Evolutionary conservation across 352 stramenopile genomes (phyloP).

Genomic region (Phytopythium montanum): DNA sequence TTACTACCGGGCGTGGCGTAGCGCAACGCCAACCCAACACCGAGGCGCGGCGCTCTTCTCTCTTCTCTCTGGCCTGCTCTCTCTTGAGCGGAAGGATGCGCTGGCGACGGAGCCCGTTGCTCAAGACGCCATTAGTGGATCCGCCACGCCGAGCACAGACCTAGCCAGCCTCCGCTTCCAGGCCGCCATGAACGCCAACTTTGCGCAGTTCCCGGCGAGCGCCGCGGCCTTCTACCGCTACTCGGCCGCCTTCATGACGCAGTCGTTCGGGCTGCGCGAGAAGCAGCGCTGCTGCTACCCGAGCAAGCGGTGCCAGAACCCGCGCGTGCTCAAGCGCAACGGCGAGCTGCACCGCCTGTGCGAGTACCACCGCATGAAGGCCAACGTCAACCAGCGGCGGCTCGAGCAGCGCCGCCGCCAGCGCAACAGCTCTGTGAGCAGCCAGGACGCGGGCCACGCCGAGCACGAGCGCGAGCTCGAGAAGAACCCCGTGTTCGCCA

Average conservation of each 20-base stretch:
- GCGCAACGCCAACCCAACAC: background rate
- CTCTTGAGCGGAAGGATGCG: background rate
- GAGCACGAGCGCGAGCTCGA: background rate
- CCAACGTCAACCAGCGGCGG: conserved; percentile 41
- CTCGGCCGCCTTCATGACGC: conserved; percentile 7
- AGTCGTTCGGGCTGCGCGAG: conserved; percentile 8
- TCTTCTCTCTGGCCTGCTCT: background rate
- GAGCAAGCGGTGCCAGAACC: conserved; percentile 37
- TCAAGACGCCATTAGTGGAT: conserved; percentile 5
- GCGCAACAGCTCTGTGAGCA: conserved; percentile 10
- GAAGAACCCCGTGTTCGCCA: conserved; percentile 5
- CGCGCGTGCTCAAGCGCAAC: conserved; percentile 37
- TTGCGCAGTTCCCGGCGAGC: conserved; percentile 1
- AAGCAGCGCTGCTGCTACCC: conserved; percentile 27
- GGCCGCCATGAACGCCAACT: conserved; percentile 15
- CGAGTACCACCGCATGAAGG: conserved; percentile 36
- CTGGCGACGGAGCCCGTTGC: background rate
- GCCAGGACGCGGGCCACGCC: background rate
- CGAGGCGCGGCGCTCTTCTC: background rate
- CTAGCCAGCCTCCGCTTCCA: background rate
- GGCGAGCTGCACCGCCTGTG: conserved; percentile 42
- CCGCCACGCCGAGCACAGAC: background rate
- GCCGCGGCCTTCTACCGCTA: conserved; percentile 7
- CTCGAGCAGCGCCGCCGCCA: conserved; percentile 25
- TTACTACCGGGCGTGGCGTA: background rate